Conservation (phyloP, 1,284 basidiomycete species). For the Rugosomyces carneus region DNA sequence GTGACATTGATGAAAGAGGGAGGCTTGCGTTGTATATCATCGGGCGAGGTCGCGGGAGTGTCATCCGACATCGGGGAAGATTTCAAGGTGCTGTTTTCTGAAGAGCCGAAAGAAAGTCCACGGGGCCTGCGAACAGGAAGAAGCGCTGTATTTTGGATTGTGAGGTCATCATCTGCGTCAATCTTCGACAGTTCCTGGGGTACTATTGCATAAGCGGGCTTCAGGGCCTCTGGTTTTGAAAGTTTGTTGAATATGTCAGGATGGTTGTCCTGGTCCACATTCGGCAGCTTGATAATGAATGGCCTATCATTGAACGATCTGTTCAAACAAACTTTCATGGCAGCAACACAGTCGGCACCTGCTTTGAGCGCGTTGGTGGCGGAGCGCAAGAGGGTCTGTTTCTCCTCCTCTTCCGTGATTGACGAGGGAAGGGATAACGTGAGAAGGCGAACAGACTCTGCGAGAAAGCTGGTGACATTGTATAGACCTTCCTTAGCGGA, state of each 20-base stretch:
- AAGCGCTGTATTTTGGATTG: constrained; percentile 41
- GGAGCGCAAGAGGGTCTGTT: constrained; percentile 67
- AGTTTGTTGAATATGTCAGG: constrained; percentile 44
- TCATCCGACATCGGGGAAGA: constrained; percentile 39
- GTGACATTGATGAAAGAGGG: constrained; percentile 24
- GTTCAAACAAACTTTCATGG: constrained; percentile 74
- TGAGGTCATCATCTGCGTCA: constrained; percentile 48
- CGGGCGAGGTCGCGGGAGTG: constrained; percentile 41
- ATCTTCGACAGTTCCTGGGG: constrained; percentile 27
- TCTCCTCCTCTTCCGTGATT: constrained; percentile 76
- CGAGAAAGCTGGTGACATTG: constrained; percentile 79
- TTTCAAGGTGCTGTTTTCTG: constrained; percentile 39
- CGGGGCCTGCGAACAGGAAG: constrained; percentile 23
- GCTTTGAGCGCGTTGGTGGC: constrained; percentile 86
- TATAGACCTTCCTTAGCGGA: constrained; percentile 81
- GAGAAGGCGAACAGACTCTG: constrained; percentile 79
- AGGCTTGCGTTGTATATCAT: constrained; percentile 31
- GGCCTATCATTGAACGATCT: constrained; percentile 53
- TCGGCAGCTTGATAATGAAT: constrained; percentile 60
- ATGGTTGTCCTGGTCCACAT: constrained; percentile 36
- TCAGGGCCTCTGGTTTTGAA: constrained; percentile 28
- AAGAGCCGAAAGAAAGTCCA: constrained; percentile 31
- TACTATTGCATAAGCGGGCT: constrained; percentile 28
- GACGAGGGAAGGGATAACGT: constrained; percentile 45
- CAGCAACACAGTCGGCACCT: constrained; percentile 82